phyloP scores from a whole-genome alignment of 495 filamentous ascomycete species.

The Penicillium cinerascens region DNA sequence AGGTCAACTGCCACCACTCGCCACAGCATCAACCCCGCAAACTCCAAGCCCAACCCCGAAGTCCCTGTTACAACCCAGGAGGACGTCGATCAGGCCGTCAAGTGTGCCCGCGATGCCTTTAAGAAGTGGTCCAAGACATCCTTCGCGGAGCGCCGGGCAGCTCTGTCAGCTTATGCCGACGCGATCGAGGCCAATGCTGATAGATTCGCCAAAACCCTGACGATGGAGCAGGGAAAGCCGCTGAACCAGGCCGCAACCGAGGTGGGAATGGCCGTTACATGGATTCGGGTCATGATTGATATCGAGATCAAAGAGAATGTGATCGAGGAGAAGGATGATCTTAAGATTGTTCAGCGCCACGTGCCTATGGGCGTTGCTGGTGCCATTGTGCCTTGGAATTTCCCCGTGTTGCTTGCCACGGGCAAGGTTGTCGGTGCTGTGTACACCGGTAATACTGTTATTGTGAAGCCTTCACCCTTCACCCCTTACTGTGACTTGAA shows the following conservation, averaged over 20 bases:
- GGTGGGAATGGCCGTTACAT: conserved; percentile 20
- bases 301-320: conserved; percentile 26
- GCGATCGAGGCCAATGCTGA: conserved; percentile 40
- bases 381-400: conserved; percentile 62
- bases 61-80: conserved; percentile 51
- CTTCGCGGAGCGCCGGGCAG: conserved; percentile 52
- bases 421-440: conserved; percentile 56
- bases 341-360: conserved; percentile 48
- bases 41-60: conserved; percentile 45
- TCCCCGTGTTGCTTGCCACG: conserved; percentile 54
- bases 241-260: conserved; percentile 24
- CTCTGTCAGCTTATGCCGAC: conserved; percentile 52
- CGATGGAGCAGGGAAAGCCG: conserved; percentile 58
- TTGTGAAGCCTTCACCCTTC: conserved; percentile 60
- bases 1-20: conserved; percentile 25
- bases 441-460: conserved; percentile 55
- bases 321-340: conserved; percentile 48
- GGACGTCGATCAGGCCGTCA: conserved; percentile 55
- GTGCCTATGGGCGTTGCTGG: conserved; percentile 56
- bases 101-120: conserved; percentile 46
- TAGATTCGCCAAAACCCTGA: conserved; percentile 48
- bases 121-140: conserved; percentile 47
- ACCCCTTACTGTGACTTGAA: conserved; percentile 67
- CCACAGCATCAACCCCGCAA: conserved; percentile 51
- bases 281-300: conserved; percentile 19